Conservation (phyloP, 2,329 filamentous ascomycete genomes). For the Pseudogymnoascus sp. region DNA sequence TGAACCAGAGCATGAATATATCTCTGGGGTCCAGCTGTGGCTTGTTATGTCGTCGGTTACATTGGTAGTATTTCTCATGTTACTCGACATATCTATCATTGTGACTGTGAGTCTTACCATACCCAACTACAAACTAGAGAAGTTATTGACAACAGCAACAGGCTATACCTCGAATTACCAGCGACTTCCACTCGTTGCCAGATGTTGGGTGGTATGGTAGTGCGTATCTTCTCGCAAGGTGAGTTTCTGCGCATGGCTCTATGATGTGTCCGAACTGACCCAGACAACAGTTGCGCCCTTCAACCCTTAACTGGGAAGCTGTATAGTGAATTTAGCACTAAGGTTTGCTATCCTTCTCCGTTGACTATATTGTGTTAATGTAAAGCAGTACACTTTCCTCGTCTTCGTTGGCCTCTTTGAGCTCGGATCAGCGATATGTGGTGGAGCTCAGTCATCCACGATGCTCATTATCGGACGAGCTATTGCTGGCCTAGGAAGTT, state of each 20-base stretch:
- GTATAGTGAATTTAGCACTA: conserved; percentile 36
- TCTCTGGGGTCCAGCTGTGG: conserved; percentile 19
- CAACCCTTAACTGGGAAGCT: conserved; percentile 46
- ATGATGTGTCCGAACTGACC: conserved; percentile 10
- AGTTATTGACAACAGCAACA: conserved; percentile 22
- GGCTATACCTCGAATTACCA: conserved; percentile 34
- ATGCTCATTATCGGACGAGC: conserved; percentile 51
- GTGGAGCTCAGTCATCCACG: conserved; percentile 38
- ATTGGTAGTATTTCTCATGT: conserved; percentile 21
- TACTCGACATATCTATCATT: conserved; percentile 21
- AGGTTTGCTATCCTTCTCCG: conserved; percentile 17
- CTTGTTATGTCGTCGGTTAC: conserved; percentile 18
- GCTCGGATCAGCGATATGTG: conserved; percentile 49
- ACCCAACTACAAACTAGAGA: conserved; percentile 31
- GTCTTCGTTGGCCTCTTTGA: conserved; percentile 44
- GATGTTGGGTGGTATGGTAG: conserved; percentile 34
- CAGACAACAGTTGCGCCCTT: conserved; percentile 35
- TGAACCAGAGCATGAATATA: conserved; percentile 19
- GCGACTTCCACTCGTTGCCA: conserved; percentile 28
- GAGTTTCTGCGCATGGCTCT: neutral
- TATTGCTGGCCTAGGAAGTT: conserved; percentile 45
- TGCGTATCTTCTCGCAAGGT: conserved; percentile 30
- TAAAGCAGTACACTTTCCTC: conserved; percentile 14
- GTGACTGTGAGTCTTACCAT: conserved; percentile 37
- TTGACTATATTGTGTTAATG: neutral